These are phyloP conservation scores for Porcisia deanei DNA, from an alignment of 208 protist genomes.

Conservation along the genomic window DNA sequence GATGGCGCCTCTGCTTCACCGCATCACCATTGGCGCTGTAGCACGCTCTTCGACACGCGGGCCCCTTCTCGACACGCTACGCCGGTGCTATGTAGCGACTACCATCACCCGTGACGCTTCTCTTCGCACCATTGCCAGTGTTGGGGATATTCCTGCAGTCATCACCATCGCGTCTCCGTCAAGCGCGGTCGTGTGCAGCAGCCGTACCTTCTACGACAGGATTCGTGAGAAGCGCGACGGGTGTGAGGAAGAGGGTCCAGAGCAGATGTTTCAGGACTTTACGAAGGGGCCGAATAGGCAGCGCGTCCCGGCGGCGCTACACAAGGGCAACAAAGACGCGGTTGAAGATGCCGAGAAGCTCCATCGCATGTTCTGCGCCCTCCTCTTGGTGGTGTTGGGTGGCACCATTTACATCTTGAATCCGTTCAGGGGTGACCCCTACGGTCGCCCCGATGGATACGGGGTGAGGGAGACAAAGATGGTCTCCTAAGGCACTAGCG, in stretches of 20 bases:
- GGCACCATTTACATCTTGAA: constrained; percentile 31
- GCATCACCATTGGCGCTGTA: background rate
- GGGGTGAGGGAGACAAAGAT: constrained; percentile 10
- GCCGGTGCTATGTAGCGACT: background rate
- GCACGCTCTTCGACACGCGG: background rate
- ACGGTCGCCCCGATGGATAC: constrained; percentile 48
- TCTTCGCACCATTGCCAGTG: background rate
- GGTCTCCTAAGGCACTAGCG: constrained; percentile 13
- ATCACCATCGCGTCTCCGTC: background rate
- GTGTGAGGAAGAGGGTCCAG: constrained; percentile 48
- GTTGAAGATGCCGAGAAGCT: constrained; percentile 48
- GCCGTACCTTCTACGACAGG: constrained; percentile 68
- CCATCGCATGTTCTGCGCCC: constrained; percentile 36
- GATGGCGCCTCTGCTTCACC: background rate
- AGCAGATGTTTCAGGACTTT: constrained; percentile 68
- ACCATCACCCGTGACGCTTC: background rate
- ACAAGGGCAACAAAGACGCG: constrained; percentile 39
- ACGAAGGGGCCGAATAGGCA: constrained; percentile 42
- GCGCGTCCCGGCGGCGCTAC: constrained; percentile 54
- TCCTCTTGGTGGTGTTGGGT: constrained; percentile 24
- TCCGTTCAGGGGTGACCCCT: constrained; percentile 44
- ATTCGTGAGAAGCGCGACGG: constrained; percentile 51
- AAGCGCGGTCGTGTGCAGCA: constrained; percentile 20
- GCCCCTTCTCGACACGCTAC: background rate
- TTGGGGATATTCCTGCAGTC: background rate